Evolutionary conservation across 2,329 filamentous ascomycete genomes (phyloP).

Genomic region (Colletotrichum coccodes): DNA sequence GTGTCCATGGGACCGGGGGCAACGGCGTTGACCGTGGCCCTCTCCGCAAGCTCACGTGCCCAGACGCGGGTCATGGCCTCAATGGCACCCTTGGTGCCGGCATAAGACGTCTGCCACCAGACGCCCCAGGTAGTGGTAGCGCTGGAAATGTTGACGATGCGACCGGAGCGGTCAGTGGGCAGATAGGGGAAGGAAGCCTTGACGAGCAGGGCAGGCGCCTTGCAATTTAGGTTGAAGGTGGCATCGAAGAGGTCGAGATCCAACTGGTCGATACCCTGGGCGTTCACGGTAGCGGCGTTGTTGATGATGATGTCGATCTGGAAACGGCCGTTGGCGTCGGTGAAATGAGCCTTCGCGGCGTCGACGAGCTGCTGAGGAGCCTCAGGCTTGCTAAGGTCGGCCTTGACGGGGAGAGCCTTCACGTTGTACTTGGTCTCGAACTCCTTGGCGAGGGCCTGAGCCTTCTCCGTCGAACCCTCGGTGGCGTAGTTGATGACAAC

Average conservation of each 20-base stretch:
- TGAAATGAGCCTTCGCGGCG: slow-evolving; percentile 67
- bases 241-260: slow-evolving; percentile 69
- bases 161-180: slow-evolving; percentile 70
- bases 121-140: slow-evolving; percentile 40
- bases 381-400: slow-evolving; percentile 73
- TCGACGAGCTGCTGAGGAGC: slow-evolving; percentile 70
- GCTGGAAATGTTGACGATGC: slow-evolving; percentile 65
- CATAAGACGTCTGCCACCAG: slow-evolving; percentile 50
- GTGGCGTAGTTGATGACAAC: slow-evolving; percentile 77
- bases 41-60: slow-evolving; percentile 64
- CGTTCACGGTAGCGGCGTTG: slow-evolving; percentile 77
- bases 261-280: slow-evolving; percentile 67
- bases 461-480: slow-evolving; percentile 42
- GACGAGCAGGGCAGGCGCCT: slow-evolving; percentile 81
- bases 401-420: slow-evolving; percentile 70
- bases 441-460: slow-evolving; percentile 59
- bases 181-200: slow-evolving; percentile 78
- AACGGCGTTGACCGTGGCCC: slow-evolving; percentile 65
- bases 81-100: slow-evolving; percentile 65
- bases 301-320: slow-evolving; percentile 88
- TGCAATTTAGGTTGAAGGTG: slow-evolving; percentile 83
- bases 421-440: slow-evolving; percentile 59
- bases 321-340: slow-evolving; percentile 58
- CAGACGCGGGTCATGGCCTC: slow-evolving; percentile 70
- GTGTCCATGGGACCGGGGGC: slow-evolving; percentile 61